Evolutionary conservation across 1,284 basidiomycete genomes (phyloP), one percentile per base, ranked within the genome.

Genomic region (Phaffia rhodozyma): DNA sequence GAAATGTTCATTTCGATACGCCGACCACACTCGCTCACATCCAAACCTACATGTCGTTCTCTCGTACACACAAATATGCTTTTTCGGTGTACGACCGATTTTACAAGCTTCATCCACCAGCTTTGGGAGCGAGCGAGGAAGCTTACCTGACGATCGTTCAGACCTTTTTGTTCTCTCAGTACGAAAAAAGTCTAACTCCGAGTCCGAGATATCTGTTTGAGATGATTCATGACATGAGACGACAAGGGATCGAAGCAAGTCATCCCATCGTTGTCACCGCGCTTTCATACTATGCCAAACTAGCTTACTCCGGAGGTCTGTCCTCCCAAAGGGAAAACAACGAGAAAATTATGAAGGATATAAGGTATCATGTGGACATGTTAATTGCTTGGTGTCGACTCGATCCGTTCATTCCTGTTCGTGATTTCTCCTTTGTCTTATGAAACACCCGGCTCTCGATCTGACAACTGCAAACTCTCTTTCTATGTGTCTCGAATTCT

Each of bases 141-240:
- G 63, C 57, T 3, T 60, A 51, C 53, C 58, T 64, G 21, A 23
- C 53, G 3, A 34, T 64, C 58, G 53, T 54, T 25, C 50, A 49
- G 11, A 53, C 49, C 25, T 60, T 64, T 43, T 57, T 65, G 25
- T 59, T 56, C 29, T 34, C 47, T 7, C 47, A 56, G 29, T 59
- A 25, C 21, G 48, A 23, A 11, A 55, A 60, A 18, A 32, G 20
- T 38, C n/a, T 56, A 21, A n/a, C 47, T 7, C 81, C 85, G 0
- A 80, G 85, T 4, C 78, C 85, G 25, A 79, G 80, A 51, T 78
- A 84, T 55, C 87, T 90, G 71, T 84, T 91, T 72, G 80, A 82
- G 60, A 86, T 97, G 68, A 80, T 94, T 66, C 78, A 80, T 58
- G 90, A 96, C 76, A 93, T 97, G 89, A 84, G 83, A 13, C 73